Percentiles rank a stretch among this genome's conserved stretches.
Evolutionary conservation across 768 basidiomycete genomes (phyloP).

Genomic region (Amanita rimosa): DNA sequence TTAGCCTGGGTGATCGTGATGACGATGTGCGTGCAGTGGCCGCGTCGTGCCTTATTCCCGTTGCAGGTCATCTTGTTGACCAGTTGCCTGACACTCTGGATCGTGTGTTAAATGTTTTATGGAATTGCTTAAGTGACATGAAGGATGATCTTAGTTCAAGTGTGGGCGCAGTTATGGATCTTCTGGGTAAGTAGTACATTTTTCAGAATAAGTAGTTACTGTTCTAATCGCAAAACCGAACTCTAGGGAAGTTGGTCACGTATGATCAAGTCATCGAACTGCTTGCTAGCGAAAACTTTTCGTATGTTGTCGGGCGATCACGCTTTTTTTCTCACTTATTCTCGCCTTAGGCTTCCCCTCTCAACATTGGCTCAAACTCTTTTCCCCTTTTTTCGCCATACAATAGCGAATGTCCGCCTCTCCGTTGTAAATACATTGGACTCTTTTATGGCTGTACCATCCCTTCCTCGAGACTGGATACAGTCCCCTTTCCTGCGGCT

Average conservation of each 20-base stretch:
- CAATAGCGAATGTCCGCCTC: constrained; percentile 85
- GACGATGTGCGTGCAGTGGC: constrained; percentile 97
- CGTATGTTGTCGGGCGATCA: constrained; percentile 40
- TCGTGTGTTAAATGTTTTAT: constrained; percentile 72
- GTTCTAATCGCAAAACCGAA: constrained; percentile 4
- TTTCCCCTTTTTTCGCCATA: constrained; percentile 96
- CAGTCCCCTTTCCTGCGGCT: constrained; percentile 65
- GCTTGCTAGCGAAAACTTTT: constrained; percentile 53
- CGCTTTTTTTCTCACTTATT: background rate
- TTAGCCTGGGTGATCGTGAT: constrained; percentile 78
- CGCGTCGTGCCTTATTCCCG: constrained; percentile 81
- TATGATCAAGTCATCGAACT: constrained; percentile 70
- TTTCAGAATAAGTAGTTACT: background rate
- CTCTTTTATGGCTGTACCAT: constrained; percentile 72
- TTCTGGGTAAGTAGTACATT: constrained; percentile 53
- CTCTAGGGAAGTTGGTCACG: constrained; percentile 68
- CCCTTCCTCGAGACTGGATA: constrained; percentile 76
- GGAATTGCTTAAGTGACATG: constrained; percentile 85
- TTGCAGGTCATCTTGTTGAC: constrained; percentile 72
- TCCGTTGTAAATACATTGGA: constrained; percentile 85
- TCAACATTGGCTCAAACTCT: constrained; percentile 76
- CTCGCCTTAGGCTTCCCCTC: constrained; percentile 52
- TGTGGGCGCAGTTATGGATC: constrained; percentile 94
- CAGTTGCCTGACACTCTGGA: constrained; percentile 63
- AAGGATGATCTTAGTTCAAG: constrained; percentile 96